A percentile compares a stretch with the other conserved stretches of the same genome.
Conservation (phyloP, 768 basidiomycete species). For the Termitomyces heimii region DNA sequence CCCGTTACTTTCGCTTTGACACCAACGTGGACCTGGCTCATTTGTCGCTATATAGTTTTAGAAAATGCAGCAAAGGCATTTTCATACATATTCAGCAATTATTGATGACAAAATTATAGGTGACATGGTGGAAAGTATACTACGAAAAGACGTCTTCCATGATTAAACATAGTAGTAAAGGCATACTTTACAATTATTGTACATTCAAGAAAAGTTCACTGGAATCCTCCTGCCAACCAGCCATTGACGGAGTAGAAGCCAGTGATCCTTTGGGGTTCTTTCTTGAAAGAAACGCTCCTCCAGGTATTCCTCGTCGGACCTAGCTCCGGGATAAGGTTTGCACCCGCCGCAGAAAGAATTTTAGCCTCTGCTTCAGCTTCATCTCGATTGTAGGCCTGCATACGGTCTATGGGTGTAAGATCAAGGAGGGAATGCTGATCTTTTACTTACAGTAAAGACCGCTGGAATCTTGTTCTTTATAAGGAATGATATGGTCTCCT, state of each 20-base stretch:
- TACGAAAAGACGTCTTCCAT: not conserved
- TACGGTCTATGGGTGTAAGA: not conserved
- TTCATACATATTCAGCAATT: not conserved
- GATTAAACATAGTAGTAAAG: not conserved
- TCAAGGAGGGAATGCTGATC: not conserved
- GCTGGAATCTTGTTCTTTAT: conserved; percentile 20
- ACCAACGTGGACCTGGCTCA: no score
- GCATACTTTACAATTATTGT: not conserved
- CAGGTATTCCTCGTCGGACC: conserved; percentile 25
- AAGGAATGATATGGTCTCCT: conserved; percentile 19
- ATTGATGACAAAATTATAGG: not conserved
- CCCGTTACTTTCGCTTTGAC: no score
- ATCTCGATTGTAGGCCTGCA: conserved; percentile 24
- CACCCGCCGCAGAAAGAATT: conserved; percentile 17
- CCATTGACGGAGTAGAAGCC: conserved; percentile 29
- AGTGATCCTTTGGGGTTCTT: conserved; percentile 22
- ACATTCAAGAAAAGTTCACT: not conserved
- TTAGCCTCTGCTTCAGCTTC: conserved; percentile 24
- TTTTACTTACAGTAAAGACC: conserved; percentile 25
- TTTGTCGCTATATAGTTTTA: not conserved
- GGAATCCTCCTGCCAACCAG: conserved; percentile 30
- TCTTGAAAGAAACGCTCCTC: conserved; percentile 23
- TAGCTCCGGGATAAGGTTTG: conserved; percentile 17
- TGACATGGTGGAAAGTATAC: no score
- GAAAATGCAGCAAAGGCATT: not conserved